Base-by-base conservation (phyloP, 2,329 filamentous ascomycete species). In the Exophiala phaeomuriformis region DNA sequence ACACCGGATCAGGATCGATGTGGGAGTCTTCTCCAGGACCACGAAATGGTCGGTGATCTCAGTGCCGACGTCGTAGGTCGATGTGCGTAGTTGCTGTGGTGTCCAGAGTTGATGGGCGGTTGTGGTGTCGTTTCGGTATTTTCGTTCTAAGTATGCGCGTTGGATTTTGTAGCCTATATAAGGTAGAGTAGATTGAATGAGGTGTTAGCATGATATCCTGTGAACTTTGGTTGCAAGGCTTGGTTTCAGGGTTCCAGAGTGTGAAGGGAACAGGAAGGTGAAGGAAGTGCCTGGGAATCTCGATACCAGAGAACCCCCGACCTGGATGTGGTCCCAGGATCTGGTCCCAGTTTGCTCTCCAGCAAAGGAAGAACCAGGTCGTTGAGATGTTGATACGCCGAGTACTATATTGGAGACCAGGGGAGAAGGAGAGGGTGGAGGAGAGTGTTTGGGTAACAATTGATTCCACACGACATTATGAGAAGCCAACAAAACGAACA, bases 21-120 rank as follows among this genome's bases (percentile, higher is more conserved):
- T 75, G 0, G 77, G 71, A 0, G 78, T 82, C 69, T 84, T 84
- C 49, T 82, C 78, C 1, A 88, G 71, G 0, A 88, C 83, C 66
- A 87, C 82, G 64, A 88, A 88, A 67, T 88, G 84, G 65, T 88
- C 83, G 2, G 81, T 85, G 53, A 88, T 78, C 39, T 74, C 65
- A 1, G 84, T 85, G 33, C 84, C 84, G 37, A 77, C 72, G 19
- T 82, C 77, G 64, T 87, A 88, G 6, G 61, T 73, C 53, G 74
- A 80, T n/a, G 68, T 61, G 4, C 73, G 66, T 1, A 88, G 75
- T 48, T 83, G 74, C 7, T 75, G 68, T 2, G 66, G 70, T 2
- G 76, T 75, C 82, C 84, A 88, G 1, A 87, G 76, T 58, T 86
- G 80, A 44, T 72, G 64, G 1, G 75, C 71, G 5, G 55, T 61